Evolutionary conservation across 768 basidiomycete species (phyloP), one percentile per base, ranked within the genome.

Genomic region (Lactarius sp.): DNA sequence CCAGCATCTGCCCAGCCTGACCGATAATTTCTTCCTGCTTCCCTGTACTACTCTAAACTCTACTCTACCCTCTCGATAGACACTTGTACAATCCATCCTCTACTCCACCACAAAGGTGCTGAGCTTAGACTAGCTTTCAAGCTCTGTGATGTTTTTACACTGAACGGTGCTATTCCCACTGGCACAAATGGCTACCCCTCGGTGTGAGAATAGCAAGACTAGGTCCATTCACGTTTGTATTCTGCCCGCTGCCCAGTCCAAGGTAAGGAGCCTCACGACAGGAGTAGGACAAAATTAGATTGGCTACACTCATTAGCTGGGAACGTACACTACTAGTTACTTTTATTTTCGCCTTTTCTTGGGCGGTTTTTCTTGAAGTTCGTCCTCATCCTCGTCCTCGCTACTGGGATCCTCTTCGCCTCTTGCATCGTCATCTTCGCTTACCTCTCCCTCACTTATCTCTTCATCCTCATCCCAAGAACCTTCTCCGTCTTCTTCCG

Each of bases 401-500:
- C 59, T 52, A 66, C 77, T 79, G 59, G 79, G 80, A 44, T 78
- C 79, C 18, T 73, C 76, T 27, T 73, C 75, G 6, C 68, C 73
- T n/a, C 64, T 73, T 18, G 73, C 77, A 22, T 74, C 74, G 33
- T 75, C 77, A 58, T 76, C 73, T 46, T 71, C 81, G 9, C 73
- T 75, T 18, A 78, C 79, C 66, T 80, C 77, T 6, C 77, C 81
- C 36, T 85, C 86, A 49, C 82, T 85, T 60, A 83, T 79, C 69
- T 85, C 86, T 68, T 86, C 86, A 34, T 86, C 83, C 16, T 83
- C 85, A 61, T 86, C 82, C 79, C 83, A 79, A 1, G 69, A 71
- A 4, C 3, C 60, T 70, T 81, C 52, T 73, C 78, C 12, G 6
- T 13, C 22, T 2, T 74, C 77, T 22, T 77, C 78, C 52, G 77